Conservation (phyloP, 768 basidiomycete genomes). For the Fomitopsis pulvina region DNA sequence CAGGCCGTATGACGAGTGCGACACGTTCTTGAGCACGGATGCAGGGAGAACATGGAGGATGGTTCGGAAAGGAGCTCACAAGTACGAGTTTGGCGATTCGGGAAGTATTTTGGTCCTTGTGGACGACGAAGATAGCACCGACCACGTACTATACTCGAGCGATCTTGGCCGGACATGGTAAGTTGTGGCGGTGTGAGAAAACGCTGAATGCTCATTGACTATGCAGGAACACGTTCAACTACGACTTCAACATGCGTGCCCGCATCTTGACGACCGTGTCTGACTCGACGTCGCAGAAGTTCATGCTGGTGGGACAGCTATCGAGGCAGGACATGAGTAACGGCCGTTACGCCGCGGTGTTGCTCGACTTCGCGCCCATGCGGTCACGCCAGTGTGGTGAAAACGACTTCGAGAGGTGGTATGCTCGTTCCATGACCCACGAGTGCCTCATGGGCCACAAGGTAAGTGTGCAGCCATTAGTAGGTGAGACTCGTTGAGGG, state of each 20-base stretch:
- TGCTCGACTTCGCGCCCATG: slow-evolving; percentile 76
- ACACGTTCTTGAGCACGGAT: slow-evolving; percentile 90
- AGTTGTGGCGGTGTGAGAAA: slow-evolving; percentile 19
- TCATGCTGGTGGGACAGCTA: slow-evolving; percentile 80
- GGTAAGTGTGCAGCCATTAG: too few relatives aligned
- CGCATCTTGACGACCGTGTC: slow-evolving; percentile 82
- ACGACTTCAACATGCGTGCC: slow-evolving; percentile 67
- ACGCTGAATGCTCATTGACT: background rate
- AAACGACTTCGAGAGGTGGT: slow-evolving; percentile 83
- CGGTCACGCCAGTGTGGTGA: slow-evolving; percentile 61
- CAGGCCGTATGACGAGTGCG: slow-evolving; percentile 73
- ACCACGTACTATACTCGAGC: slow-evolving; percentile 67
- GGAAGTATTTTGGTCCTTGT: slow-evolving; percentile 76
- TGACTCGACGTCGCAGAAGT: slow-evolving; percentile 95
- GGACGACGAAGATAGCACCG: slow-evolving; percentile 77
- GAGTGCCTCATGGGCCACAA: slow-evolving; percentile 95
- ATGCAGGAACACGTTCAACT: slow-evolving; percentile 59
- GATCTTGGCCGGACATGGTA: slow-evolving; percentile 84
- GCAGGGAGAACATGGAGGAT: slow-evolving; percentile 85
- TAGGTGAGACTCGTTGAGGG: too few relatives aligned
- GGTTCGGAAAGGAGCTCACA: slow-evolving; percentile 69
- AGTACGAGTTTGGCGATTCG: slow-evolving; percentile 94
- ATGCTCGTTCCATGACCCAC: slow-evolving; percentile 56
- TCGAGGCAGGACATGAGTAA: slow-evolving; percentile 48
- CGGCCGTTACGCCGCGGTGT: slow-evolving; percentile 65